Evolutionary conservation across 805 yeast species (phyloP).

Genomic region (Barnettozyma pratensis): DNA sequence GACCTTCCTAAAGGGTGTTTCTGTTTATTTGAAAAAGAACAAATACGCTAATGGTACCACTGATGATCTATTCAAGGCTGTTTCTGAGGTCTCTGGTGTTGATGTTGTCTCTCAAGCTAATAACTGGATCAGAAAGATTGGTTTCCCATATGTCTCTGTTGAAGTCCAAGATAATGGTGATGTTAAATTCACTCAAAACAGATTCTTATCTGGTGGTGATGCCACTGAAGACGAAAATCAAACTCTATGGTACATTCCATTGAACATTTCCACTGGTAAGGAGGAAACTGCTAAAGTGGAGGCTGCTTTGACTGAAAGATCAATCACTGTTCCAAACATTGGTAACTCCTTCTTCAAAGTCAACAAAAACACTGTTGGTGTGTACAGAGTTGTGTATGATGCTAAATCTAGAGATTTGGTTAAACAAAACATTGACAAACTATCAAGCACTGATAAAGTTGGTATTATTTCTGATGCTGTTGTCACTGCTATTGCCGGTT

Average conservation of each 20-base stretch:
- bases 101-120: slow-evolving; percentile 68
- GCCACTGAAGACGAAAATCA: slow-evolving; percentile 65
- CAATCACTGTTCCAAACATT: slow-evolving; percentile 39
- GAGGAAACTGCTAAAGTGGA: slow-evolving; percentile 50
- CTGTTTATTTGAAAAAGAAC: slow-evolving; percentile 67
- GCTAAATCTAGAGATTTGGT: slow-evolving; percentile 57
- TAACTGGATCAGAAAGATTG: slow-evolving; percentile 74
- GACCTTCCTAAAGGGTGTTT: slow-evolving; percentile 70
- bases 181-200: slow-evolving; percentile 58
- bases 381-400: slow-evolving; percentile 68
- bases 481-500: slow-evolving; percentile 64
- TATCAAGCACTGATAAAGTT: slow-evolving; percentile 67
- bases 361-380: slow-evolving; percentile 69
- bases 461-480: slow-evolving; percentile 73
- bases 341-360: slow-evolving; percentile 51
- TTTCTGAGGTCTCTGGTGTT: slow-evolving; percentile 61
- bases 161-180: slow-evolving; percentile 42
- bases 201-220: slow-evolving; percentile 73
- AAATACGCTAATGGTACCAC: slow-evolving; percentile 74
- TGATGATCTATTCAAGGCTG: slow-evolving; percentile 66
- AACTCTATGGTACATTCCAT: slow-evolving; percentile 60
- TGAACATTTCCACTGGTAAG: slow-evolving; percentile 37
- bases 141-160: slow-evolving; percentile 69
- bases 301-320: slow-evolving; percentile 46
- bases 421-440: slow-evolving; percentile 48